phyloP scores from a whole-genome alignment of 176 grass and related monocot genomes.

The Phoenix roebelenii region DNA sequence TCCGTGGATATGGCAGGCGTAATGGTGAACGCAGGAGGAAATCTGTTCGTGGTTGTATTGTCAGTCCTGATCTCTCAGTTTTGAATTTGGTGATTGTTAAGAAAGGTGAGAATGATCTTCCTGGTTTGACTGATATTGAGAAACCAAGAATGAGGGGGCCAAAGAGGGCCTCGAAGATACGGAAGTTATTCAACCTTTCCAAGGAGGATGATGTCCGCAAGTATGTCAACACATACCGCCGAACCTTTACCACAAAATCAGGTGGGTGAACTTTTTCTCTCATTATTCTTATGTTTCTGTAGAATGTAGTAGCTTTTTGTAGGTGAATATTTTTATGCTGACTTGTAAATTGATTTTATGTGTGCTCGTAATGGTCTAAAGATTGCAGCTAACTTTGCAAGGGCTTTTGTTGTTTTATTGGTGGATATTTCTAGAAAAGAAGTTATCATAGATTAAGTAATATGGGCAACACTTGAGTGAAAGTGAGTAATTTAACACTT shows the following conservation, averaged over 20 bases:
- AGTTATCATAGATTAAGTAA: too few relatives aligned
- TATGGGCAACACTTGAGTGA: too few relatives aligned
- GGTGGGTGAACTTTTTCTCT: not conserved
- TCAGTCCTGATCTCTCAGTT: conserved; percentile 6
- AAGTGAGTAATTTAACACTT: too few relatives aligned
- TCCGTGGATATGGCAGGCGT: not conserved
- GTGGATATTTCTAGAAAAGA: too few relatives aligned
- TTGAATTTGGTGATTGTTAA: conserved; percentile 17
- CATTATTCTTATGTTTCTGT: too few relatives aligned
- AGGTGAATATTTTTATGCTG: too few relatives aligned
- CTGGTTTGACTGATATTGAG: conserved; percentile 12
- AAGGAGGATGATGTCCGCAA: conserved; percentile 16
- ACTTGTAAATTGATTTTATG: too few relatives aligned
- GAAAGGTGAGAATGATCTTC: conserved; percentile 17
- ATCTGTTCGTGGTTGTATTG: conserved; percentile 8
- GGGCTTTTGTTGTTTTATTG: too few relatives aligned
- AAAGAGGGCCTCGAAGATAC: conserved; percentile 11
- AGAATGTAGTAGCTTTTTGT: too few relatives aligned
- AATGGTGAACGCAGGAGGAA: not conserved
- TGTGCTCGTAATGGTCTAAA: too few relatives aligned
- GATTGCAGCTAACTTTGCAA: too few relatives aligned
- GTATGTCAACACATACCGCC: conserved; percentile 16
- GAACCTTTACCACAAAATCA: conserved; percentile 8
- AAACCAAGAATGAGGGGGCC: conserved; percentile 16
- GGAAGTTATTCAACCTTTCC: conserved; percentile 15